phyloP scores from a whole-genome alignment of 805 yeast genomes.

The Barnettozyma vustinii region DNA sequence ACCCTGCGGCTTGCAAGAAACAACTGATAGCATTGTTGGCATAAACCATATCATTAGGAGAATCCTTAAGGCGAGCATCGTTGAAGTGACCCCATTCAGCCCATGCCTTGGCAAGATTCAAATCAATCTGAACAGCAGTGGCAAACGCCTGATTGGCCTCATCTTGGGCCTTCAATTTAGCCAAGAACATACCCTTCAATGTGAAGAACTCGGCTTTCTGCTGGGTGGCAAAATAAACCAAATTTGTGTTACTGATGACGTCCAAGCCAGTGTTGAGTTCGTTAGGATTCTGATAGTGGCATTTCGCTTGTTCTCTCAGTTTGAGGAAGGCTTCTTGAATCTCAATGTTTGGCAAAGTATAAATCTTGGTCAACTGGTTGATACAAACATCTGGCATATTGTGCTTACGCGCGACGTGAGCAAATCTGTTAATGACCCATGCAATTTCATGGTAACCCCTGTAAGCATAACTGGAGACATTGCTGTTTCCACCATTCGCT shows the following conservation, averaged over 20 bases:
- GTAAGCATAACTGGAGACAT: slow-evolving; percentile 88
- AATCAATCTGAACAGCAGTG: slow-evolving; percentile 93
- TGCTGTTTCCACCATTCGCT: slow-evolving; percentile 56
- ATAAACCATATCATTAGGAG: slow-evolving; percentile 70
- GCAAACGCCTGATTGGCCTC: slow-evolving; percentile 98
- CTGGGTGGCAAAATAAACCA: slow-evolving; percentile 93
- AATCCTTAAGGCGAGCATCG: slow-evolving; percentile 80
- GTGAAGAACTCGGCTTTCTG: slow-evolving; percentile 98
- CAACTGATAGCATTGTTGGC: slow-evolving; percentile 95
- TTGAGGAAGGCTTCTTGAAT: slow-evolving; percentile 97
- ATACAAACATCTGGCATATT: slow-evolving; percentile 96
- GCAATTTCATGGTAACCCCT: slow-evolving; percentile 98
- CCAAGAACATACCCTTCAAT: slow-evolving; percentile 94
- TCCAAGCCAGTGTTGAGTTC: slow-evolving; percentile 94
- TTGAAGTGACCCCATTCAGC: slow-evolving; percentile 99
- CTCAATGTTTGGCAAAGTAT: slow-evolving; percentile 94
- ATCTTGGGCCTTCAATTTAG: slow-evolving; percentile 82
- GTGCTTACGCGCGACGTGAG: slow-evolving; percentile 97
- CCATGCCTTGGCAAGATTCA: slow-evolving; percentile 96
- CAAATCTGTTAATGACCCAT: slow-evolving; percentile 96
- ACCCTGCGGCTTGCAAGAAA: slow-evolving; percentile 94
- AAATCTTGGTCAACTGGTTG: slow-evolving; percentile 85
- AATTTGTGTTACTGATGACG: slow-evolving; percentile 91
- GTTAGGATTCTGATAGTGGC: slow-evolving; percentile 87
- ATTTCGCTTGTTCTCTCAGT: slow-evolving; percentile 93